Evolutionary conservation across 495 filamentous ascomycete species (phyloP).

Genomic region (Symbiotaphrina buchneri): DNA sequence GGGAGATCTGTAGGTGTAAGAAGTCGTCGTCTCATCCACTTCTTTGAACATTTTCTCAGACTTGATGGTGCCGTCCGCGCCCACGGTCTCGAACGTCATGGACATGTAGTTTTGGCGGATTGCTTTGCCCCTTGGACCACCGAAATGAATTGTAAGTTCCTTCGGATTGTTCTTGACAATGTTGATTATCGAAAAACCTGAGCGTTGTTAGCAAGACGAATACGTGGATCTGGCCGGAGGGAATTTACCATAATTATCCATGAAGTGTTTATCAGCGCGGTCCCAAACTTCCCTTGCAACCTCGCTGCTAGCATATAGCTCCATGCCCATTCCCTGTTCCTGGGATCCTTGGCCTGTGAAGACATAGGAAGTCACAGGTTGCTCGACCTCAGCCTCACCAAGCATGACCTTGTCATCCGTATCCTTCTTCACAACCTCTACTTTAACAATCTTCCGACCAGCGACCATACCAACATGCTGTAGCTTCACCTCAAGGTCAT

Average conservation of each 20-base stretch:
- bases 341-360: constrained; percentile 97
- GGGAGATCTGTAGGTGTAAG: constrained; percentile 91
- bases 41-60: constrained; percentile 99
- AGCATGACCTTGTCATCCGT: constrained; percentile 87
- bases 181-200: constrained; percentile 86
- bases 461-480: constrained; percentile 96
- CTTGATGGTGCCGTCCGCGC: constrained; percentile 73
- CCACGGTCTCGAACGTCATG: constrained; percentile 97
- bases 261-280: constrained; percentile 88
- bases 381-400: constrained; percentile 94
- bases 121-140: constrained; percentile 85
- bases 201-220: constrained; percentile 16
- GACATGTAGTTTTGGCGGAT: constrained; percentile 99
- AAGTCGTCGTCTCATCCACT: constrained; percentile 71
- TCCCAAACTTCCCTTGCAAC: constrained; percentile 98
- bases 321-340: constrained; percentile 99
- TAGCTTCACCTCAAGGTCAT: constrained; percentile 78
- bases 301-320: constrained; percentile 75
- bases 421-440: constrained; percentile 82
- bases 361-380: constrained; percentile 91
- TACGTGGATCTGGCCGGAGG: background rate
- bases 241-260: constrained; percentile 88
- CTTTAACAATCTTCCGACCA: constrained; percentile 96
- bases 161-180: constrained; percentile 99
- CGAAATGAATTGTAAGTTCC: constrained; percentile 96